A percentile compares a stretch with the other conserved stretches of the same genome.
Conservation (phyloP, 73 alveolate species). For the Symbiodinium pilosum region DNA sequence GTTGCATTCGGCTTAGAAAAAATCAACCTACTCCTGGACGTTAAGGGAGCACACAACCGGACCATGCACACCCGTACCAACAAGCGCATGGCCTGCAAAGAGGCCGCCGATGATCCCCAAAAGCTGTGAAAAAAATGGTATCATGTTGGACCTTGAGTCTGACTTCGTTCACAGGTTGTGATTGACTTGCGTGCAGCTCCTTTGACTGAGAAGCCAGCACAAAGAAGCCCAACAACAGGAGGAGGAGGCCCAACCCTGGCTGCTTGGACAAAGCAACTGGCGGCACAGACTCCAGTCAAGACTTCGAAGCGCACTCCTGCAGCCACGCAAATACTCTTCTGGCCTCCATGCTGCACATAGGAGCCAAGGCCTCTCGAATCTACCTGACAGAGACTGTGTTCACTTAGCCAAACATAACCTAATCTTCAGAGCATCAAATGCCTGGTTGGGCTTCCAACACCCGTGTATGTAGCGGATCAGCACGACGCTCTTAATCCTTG, state of each 20-base stretch:
- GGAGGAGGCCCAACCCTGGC: constrained; percentile 38
- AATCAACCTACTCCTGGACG: neutral
- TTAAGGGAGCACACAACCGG: neutral
- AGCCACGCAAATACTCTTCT: neutral
- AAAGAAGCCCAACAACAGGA: constrained; percentile 32
- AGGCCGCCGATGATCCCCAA: constrained; percentile 87
- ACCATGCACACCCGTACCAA: neutral
- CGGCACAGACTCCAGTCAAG: neutral
- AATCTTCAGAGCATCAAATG: neutral
- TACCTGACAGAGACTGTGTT: neutral
- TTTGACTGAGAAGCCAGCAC: constrained; percentile 28
- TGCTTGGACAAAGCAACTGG: too few relatives aligned
- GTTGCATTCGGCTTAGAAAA: neutral
- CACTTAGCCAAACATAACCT: too few relatives aligned
- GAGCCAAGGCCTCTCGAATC: constrained; percentile 29
- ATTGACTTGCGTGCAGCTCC: too few relatives aligned
- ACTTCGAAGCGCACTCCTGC: neutral
- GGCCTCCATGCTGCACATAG: constrained; percentile 68
- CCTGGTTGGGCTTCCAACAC: constrained; percentile 69
- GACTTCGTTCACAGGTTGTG: neutral
- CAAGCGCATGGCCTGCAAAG: constrained; percentile 73
- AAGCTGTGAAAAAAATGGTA: constrained; percentile 77
- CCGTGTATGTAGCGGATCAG: constrained; percentile 68
- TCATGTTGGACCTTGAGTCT: constrained; percentile 43
- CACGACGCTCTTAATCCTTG: constrained; percentile 76